Evolutionary conservation across 805 yeast genomes (phyloP).

Genomic region (Naumovozyma baii): DNA sequence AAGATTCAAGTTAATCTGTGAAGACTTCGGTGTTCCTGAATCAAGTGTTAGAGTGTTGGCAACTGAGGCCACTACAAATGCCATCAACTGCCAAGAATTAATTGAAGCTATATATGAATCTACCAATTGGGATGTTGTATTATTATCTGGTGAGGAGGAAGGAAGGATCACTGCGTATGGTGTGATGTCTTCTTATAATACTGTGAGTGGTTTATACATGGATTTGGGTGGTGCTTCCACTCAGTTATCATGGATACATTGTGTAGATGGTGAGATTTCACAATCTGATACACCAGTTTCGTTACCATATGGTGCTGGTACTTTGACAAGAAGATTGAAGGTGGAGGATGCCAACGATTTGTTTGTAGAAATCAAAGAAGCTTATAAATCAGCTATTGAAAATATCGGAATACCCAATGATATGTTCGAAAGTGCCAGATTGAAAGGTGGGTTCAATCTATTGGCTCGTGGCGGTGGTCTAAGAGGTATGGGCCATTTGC

Average conservation of each 20-base stretch:
- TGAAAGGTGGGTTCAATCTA: constrained; percentile 51
- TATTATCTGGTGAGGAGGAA: constrained; percentile 54
- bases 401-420: constrained; percentile 44
- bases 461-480: constrained; percentile 70
- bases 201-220: constrained; percentile 57
- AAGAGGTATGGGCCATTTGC: constrained; percentile 56
- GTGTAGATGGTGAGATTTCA: constrained; percentile 44
- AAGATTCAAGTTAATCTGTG: constrained; percentile 60
- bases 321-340: constrained; percentile 45
- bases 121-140: constrained; percentile 56
- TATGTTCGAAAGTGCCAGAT: constrained; percentile 40
- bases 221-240: constrained; percentile 68
- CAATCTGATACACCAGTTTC: constrained; percentile 51
- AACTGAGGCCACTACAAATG: constrained; percentile 66
- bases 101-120: constrained; percentile 45
- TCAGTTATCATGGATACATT: constrained; percentile 60
- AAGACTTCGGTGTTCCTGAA: constrained; percentile 61
- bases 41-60: constrained; percentile 57
- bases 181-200: constrained; percentile 62
- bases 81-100: constrained; percentile 52
- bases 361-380: constrained; percentile 41
- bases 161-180: constrained; percentile 63
- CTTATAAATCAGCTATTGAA: constrained; percentile 41
- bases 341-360: constrained; percentile 42
- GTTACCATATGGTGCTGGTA: constrained; percentile 68